A percentile compares a stretch with the other conserved stretches of the same genome.
These are phyloP conservation scores for Tephrocybe rancida DNA, from an alignment of 768 basidiomycete genomes.

Conservation along the genomic window DNA sequence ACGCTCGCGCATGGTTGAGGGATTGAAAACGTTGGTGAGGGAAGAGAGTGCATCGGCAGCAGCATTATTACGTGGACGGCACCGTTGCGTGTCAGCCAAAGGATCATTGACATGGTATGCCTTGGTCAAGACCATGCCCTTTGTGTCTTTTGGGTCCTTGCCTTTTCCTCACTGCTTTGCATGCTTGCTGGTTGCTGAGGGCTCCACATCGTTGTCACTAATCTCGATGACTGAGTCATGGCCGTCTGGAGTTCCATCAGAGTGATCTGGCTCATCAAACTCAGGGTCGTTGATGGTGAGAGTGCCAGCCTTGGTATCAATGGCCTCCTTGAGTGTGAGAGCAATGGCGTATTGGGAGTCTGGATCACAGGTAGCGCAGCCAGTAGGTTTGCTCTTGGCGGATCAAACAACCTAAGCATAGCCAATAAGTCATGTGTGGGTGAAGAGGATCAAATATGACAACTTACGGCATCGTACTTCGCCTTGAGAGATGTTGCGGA, in stretches of 20 bases:
- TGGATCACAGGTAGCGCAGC: background rate
- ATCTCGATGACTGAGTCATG: background rate
- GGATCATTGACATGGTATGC: constrained; percentile 4
- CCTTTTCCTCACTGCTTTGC: background rate
- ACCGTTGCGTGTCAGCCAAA: background rate
- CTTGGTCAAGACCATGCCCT: constrained; percentile 2
- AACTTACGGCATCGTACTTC: constrained; percentile 11
- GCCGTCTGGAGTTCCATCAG: background rate
- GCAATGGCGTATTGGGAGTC: background rate
- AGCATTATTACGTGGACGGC: background rate
- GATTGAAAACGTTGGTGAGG: constrained; percentile 9
- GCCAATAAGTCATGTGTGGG: background rate
- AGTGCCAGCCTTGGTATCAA: constrained; percentile 1
- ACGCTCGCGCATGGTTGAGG: background rate
- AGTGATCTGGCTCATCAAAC: background rate
- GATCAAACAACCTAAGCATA: background rate
- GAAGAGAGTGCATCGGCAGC: constrained; percentile 6
- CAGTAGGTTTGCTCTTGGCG: constrained; percentile 8
- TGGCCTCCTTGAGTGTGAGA: constrained; percentile 1
- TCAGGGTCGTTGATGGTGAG: constrained; percentile 3
- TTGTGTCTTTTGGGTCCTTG: background rate
- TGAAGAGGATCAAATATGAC: background rate
- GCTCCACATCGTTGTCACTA: background rate
- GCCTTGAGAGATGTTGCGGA: background rate
- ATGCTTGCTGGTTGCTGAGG: background rate